Evolutionary conservation across 768 basidiomycete genomes (phyloP).

Genomic region (Suillus occidentalis): DNA sequence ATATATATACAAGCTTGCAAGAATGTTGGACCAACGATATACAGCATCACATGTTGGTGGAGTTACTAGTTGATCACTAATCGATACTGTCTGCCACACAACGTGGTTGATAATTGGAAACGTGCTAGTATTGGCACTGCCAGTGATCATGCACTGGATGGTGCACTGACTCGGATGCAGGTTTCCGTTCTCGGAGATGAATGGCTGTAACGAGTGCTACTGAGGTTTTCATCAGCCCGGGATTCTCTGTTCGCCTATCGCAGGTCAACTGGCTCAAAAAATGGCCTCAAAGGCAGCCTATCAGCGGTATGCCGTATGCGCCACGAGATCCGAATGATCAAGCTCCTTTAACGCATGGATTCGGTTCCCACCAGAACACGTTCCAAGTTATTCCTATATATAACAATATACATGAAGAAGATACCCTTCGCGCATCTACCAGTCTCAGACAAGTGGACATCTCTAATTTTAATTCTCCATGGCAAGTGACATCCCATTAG

Average conservation of each 20-base stretch:
- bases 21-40: not conserved
- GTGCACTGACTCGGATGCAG: not conserved
- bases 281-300: not conserved
- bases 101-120: not conserved
- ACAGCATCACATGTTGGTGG: not conserved
- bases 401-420: not conserved
- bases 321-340: not conserved
- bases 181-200: not conserved
- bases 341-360: not conserved
- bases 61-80: not conserved
- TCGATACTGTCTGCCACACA: not conserved
- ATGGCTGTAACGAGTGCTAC: not conserved
- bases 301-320: not conserved
- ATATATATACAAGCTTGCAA: not conserved
- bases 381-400: not conserved
- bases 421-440: not conserved
- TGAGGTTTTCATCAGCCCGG: not conserved
- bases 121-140: not conserved
- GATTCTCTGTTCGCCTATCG: not conserved
- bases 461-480: not conserved
- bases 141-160: not conserved
- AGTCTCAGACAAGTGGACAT: not conserved
- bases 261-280: not conserved
- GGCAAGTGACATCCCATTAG: not conserved
- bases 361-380: not conserved